A percentile compares a stretch with the other conserved stretches of the same genome.
These are phyloP conservation scores for Sporisorium exsertum DNA, from an alignment of 1,284 basidiomycete genomes.

Conservation along the genomic window DNA sequence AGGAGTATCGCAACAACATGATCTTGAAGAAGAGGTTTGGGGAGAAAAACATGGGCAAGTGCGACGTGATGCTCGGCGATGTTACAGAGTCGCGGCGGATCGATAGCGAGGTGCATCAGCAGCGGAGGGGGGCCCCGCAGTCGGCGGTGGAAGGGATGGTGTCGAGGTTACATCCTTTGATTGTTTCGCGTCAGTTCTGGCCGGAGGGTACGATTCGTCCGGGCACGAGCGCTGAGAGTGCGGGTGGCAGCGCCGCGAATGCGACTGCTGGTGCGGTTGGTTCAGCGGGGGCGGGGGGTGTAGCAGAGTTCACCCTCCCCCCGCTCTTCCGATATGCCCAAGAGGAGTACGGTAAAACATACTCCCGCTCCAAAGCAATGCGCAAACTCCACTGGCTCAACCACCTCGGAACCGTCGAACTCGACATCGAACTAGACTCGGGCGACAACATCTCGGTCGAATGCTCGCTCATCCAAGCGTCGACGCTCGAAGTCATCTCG, in stretches of 20 bases:
- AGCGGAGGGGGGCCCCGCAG: not conserved
- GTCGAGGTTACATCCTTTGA: constrained; percentile 55
- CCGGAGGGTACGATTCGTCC: constrained; percentile 47
- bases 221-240: not conserved
- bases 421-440: constrained; percentile 55
- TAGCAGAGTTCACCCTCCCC: constrained; percentile 53
- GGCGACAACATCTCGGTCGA: constrained; percentile 42
- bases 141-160: constrained; percentile 41
- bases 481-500: constrained; percentile 39
- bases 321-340: constrained; percentile 48
- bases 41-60: constrained; percentile 59
- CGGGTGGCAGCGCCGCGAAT: not conserved
- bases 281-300: constrained; percentile 11
- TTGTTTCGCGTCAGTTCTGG: constrained; percentile 67
- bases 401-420: constrained; percentile 57
- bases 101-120: constrained; percentile 52
- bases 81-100: constrained; percentile 52
- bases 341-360: constrained; percentile 43
- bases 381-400: constrained; percentile 56
- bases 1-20: constrained; percentile 65
- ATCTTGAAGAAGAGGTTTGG: constrained; percentile 67
- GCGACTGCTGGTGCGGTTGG: not conserved
- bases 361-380: constrained; percentile 39
- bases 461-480: constrained; percentile 38
- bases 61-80: constrained; percentile 68